These are phyloP conservation scores for Calonectria fujianensis DNA, from an alignment of 2,329 filamentous ascomycete genomes.

Conservation along the genomic window DNA sequence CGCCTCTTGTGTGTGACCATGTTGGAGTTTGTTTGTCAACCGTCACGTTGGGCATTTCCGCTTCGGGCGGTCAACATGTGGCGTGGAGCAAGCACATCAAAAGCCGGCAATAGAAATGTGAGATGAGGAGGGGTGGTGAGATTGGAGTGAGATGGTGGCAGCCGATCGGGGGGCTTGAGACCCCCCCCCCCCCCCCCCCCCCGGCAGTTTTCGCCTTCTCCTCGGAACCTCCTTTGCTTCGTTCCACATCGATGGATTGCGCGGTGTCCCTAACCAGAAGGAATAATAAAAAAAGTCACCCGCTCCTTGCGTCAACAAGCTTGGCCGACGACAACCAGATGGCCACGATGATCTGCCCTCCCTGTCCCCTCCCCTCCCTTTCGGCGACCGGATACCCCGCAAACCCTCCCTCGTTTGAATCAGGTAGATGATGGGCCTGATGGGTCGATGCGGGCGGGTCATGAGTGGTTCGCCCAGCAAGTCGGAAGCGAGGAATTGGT, in stretches of 20 bases:
- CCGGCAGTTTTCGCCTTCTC: conserved; percentile 4
- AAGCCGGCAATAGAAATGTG: conserved; percentile 17
- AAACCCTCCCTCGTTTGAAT: conserved; percentile 5
- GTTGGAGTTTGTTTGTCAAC: neutral
- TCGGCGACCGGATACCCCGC: conserved; percentile 23
- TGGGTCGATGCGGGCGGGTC: conserved; percentile 25
- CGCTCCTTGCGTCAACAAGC: neutral
- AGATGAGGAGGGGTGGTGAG: conserved; percentile 15
- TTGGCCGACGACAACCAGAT: neutral
- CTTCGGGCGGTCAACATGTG: conserved; percentile 37
- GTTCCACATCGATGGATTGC: neutral
- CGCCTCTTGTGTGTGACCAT: conserved; percentile 6
- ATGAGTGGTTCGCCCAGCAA: conserved; percentile 10
- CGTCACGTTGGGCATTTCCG: conserved; percentile 47
- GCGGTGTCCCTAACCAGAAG: neutral
- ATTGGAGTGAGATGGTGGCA: conserved; percentile 25
- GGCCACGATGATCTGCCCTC: neutral
- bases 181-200: no score
- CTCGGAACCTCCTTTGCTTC: neutral
- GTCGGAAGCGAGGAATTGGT: conserved; percentile 29
- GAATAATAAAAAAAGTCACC: neutral
- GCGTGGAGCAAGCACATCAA: neutral
- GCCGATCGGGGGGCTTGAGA: conserved; percentile 15
- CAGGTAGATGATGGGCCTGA: conserved; percentile 7
- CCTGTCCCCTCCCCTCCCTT: neutral